phyloP scores from a whole-genome alignment of 495 filamentous ascomycete species.

The Jackrogersella multiformis region DNA sequence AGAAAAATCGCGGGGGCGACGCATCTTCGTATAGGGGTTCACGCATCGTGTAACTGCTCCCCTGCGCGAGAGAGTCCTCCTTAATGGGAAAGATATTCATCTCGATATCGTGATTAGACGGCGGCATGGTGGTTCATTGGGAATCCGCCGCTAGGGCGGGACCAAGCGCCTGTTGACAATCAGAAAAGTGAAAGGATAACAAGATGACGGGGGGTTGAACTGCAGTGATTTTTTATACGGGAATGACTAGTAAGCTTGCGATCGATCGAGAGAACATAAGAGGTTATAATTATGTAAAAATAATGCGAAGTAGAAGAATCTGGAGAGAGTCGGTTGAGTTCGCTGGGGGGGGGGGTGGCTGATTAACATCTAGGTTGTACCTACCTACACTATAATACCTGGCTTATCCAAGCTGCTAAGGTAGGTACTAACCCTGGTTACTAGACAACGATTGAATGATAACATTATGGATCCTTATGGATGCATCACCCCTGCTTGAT shows the following conservation, averaged over 20 bases:
- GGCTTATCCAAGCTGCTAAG: conserved; percentile 16
- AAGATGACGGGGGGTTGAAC: background rate
- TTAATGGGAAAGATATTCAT: conserved; percentile 51
- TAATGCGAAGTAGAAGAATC: background rate
- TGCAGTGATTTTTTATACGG: background rate
- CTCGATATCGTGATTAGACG: conserved; percentile 49
- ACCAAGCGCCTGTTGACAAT: conserved; percentile 1
- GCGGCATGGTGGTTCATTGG: conserved; percentile 36
- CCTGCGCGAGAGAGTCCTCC: conserved; percentile 50
- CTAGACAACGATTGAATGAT: no score
- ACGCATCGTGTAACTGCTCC: conserved; percentile 53
- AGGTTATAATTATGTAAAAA: background rate
- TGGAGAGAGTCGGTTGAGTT: background rate
- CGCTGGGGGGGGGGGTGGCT: background rate
- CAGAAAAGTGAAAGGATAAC: background rate
- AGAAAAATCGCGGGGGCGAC: conserved; percentile 45
- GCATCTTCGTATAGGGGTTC: conserved; percentile 49
- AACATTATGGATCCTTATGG: no score
- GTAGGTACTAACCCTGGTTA: conserved; percentile 1
- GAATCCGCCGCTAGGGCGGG: conserved; percentile 18
- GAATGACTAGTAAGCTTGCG: background rate
- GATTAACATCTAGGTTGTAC: background rate
- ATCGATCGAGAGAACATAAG: background rate
- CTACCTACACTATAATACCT: background rate
- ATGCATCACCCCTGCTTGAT: no score